phyloP scores from a whole-genome alignment of 1,139 yeast genomes.

The Suhomyces terraborum region DNA sequence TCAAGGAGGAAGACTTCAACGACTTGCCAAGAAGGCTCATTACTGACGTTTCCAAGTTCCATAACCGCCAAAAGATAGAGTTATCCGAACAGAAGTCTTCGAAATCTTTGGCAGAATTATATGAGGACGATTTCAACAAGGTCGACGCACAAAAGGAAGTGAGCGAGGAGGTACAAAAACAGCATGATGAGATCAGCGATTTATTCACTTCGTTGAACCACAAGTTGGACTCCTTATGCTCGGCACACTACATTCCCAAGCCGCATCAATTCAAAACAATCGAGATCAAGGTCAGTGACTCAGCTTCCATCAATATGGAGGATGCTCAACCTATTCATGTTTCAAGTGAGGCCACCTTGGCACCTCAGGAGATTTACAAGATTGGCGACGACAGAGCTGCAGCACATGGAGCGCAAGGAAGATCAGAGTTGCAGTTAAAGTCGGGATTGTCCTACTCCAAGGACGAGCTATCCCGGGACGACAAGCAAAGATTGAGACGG shows the following conservation, averaged over 20 bases:
- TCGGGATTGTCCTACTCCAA: conserved; percentile 84
- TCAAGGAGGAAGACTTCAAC: conserved; percentile 74
- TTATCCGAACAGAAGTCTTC: conserved; percentile 82
- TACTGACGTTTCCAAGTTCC: conserved; percentile 63
- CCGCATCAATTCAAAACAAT: conserved; percentile 74
- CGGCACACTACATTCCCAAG: conserved; percentile 92
- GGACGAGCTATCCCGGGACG: conserved; percentile 82
- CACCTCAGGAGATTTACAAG: conserved; percentile 93
- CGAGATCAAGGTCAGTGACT: conserved; percentile 67
- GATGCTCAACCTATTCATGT: conserved; percentile 93
- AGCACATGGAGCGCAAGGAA: conserved; percentile 41
- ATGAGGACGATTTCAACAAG: conserved; percentile 78
- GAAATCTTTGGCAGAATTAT: conserved; percentile 87
- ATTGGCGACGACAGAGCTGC: conserved; percentile 53
- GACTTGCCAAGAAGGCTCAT: conserved; percentile 77
- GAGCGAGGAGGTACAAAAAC: conserved; percentile 64
- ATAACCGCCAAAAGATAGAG: conserved; percentile 53
- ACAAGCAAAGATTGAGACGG: conserved; percentile 83
- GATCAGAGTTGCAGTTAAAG: conserved; percentile 65
- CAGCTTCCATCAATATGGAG: conserved; percentile 83
- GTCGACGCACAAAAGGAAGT: conserved; percentile 44
- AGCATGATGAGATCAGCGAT: conserved; percentile 76
- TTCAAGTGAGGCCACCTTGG: conserved; percentile 73
- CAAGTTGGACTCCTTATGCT: conserved; percentile 82
- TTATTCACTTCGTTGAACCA: conserved; percentile 65